A percentile compares a stretch with the other conserved stretches of the same genome.
phyloP scores from a whole-genome alignment of 2,329 filamentous ascomycete species.

The Microdochium bolleyi region DNA sequence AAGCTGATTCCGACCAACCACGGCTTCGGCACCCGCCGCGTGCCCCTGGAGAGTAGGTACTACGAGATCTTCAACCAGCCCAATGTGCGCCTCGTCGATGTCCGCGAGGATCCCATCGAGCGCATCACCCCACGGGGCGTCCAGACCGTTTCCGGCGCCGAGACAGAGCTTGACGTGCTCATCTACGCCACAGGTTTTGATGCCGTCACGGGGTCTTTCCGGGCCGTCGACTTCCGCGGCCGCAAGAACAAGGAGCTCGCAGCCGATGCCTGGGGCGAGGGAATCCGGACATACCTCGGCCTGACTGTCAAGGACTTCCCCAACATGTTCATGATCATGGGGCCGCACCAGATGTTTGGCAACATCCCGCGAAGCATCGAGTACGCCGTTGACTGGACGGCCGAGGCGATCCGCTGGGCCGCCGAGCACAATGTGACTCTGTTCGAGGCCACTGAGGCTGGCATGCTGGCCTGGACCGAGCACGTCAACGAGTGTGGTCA shows the following conservation, averaged over 20 bases:
- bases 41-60: slow-evolving; percentile 37
- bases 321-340: slow-evolving; percentile 39
- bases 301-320: slow-evolving; percentile 31
- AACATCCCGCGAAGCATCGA: slow-evolving; percentile 33
- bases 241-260: slow-evolving; percentile 18
- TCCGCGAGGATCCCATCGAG: slow-evolving; percentile 31
- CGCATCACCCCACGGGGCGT: slow-evolving; percentile 27
- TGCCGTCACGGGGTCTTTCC: slow-evolving; percentile 25
- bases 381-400: slow-evolving; percentile 29
- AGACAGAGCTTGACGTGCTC: slow-evolving; percentile 25
- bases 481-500: slow-evolving; percentile 37
- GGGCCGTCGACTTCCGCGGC: slow-evolving; percentile 23
- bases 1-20: slow-evolving; percentile 28
- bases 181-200: slow-evolving; percentile 35
- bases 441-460: slow-evolving; percentile 30
- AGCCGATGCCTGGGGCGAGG: slow-evolving; percentile 26
- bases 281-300: slow-evolving; percentile 31
- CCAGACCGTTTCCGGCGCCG: slow-evolving; percentile 19
- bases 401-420: slow-evolving; percentile 24
- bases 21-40: slow-evolving; percentile 34
- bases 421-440: slow-evolving; percentile 22
- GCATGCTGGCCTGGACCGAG: slow-evolving; percentile 31
- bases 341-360: slow-evolving; percentile 33
- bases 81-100: slow-evolving; percentile 37
- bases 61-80: slow-evolving; percentile 38